A percentile compares a stretch with the other conserved stretches of the same genome.
Evolutionary conservation across 192 early-diverging fungal genomes (phyloP).

Genomic region (Funneliformis mosseae): DNA sequence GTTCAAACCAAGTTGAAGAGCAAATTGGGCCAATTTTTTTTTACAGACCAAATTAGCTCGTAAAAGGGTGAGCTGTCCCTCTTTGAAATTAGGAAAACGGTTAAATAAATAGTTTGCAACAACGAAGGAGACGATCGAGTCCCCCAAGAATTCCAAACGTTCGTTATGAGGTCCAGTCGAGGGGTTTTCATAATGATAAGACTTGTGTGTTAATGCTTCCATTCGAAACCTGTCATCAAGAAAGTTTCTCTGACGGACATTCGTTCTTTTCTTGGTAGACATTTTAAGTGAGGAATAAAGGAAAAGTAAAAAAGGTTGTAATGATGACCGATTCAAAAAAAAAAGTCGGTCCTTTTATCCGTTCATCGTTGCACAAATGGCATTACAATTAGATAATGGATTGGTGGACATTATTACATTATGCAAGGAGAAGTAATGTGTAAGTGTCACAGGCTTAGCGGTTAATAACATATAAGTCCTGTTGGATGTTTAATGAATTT

Average conservation of each 20-base stretch:
- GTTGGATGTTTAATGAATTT: neutral
- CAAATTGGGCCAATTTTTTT: constrained; percentile 30
- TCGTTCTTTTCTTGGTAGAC: neutral
- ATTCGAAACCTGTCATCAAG: constrained; percentile 4
- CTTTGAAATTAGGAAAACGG: constrained; percentile 27
- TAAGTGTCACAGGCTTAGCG: neutral
- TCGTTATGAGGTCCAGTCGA: constrained; percentile 32
- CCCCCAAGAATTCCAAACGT: constrained; percentile 36
- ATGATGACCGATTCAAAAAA: neutral
- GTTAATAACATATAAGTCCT: neutral
- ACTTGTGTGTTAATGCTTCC: constrained; percentile 32
- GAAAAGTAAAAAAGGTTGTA: neutral
- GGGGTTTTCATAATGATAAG: constrained; percentile 36
- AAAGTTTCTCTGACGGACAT: constrained; percentile 7
- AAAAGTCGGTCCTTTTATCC: neutral
- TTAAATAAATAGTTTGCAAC: constrained; percentile 30
- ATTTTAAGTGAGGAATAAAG: neutral
- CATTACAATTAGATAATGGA: neutral
- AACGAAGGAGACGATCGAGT: constrained; percentile 35
- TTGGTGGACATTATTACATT: neutral
- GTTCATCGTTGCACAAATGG: neutral
- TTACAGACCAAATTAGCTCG: constrained; percentile 34
- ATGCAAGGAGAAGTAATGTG: neutral
- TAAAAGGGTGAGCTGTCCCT: constrained; percentile 31
- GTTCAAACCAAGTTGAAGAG: constrained; percentile 25